Evolutionary conservation across 345 rosid species (phyloP), one percentile per base, ranked within the genome.

Genomic region (Camelina sativa): DNA sequence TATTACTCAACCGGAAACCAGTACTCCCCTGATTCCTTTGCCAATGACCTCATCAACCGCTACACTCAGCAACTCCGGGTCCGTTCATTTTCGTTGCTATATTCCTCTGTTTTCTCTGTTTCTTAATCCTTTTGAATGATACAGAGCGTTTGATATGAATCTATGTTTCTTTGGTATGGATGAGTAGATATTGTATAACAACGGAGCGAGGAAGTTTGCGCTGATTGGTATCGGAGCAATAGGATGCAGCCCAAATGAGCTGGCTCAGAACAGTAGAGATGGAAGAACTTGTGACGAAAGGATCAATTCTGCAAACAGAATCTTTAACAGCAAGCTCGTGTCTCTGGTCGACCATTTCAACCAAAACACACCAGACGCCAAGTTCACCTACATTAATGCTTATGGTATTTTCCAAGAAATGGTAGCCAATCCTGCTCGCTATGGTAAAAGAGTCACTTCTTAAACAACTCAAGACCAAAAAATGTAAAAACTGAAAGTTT

Each of bases 171-270:
- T n/a, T 6, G 4, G 3, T 38, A 1, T 62, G 58, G 75, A 3
- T 25, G 25, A 37, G 44, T 78, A 94, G 99, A 52, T 13, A 35
- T 38, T 92, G 84, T 89, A 92, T 82, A 65, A 79, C 77, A 74
- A 90, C 4, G 97, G 99, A 48, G 98, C 96, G 15, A 88, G 99
- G 79, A 95, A 90, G 71, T 86, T 95, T 61, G 99, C 55, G 43
- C 28, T 95, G 74, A 71, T 86, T 23, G 98, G 99, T 12, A 70
- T 92, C 13, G 99, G 99, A 0, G 90, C 85, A 40, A 82, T 92
- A 19, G 99, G 99, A 11, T 95, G 99, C 84, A 90, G 89, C 73
- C 99, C 98, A 6, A 92, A 82, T 74, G 81, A 86, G 63, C 37
- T 95, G 66, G 91, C 97, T 43, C 92, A 85, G 55, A 84, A 82